Evolutionary conservation across 768 basidiomycete species (phyloP), one percentile per base, ranked within the genome.

Genomic region (Pleurotus pulmonarius): DNA sequence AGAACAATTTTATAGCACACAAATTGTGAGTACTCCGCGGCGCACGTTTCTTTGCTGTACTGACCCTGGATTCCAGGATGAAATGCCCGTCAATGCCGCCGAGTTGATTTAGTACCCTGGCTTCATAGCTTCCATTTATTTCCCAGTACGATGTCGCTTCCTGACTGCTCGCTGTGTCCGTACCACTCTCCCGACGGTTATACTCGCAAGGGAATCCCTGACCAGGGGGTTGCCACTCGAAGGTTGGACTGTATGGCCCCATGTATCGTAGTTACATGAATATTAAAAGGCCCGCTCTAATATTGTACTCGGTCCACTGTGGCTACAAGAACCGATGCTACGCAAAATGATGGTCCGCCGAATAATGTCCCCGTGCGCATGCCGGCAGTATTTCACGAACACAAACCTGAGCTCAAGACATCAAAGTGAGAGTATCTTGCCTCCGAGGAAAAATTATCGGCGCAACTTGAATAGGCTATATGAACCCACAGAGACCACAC

Each of bases 41-140:
- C 40, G 57, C 57, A 54, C 56, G 26, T 48, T 24, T 25, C 44
- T 9, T 5, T 46, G 43, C 53, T 46, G 26, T 57, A 60, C 64
- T 74, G 60, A 69, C 54, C 34, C 49, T 55, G 18, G 29, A 34
- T 52, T 63, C 61, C 52, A 97, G 89, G 94, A 97, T 66, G 96
- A 98, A 81, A 98, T 98, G 95, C 95, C 92, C 5, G 90, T 97
- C 59, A 97, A 98, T 71, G 95, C 96, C 57, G 95, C 95, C 46
- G 95, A 98, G 71, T 86, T 97, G 59, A 96, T 98, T 66, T 97
- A 82, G 81, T 53, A 29, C 51, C 37, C 24, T 22, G 43, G 13
- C 24, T n/a, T 5, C 39, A 11, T 53, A 7, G 8, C 16, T 49
- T 13, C 24, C n/a, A 22, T 49, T 29, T 37, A 26, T 29, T 13